Evolutionary conservation across 768 basidiomycete species (phyloP).

Genomic region (Myochromella boudieri): DNA sequence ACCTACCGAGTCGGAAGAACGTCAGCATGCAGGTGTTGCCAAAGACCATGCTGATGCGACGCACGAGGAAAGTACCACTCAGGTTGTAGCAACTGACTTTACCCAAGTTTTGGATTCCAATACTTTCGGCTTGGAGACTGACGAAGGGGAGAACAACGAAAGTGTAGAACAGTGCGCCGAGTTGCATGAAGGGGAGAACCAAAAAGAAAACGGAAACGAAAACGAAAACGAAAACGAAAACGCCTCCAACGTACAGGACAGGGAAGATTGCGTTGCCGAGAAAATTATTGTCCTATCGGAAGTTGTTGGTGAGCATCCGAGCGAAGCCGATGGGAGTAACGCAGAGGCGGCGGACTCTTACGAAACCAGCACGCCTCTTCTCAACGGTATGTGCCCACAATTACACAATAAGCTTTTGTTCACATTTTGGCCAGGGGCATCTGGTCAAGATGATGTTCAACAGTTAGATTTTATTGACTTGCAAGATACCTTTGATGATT

Average conservation of each 20-base stretch:
- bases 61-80: slow-evolving; percentile 1
- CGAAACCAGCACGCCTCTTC: no score
- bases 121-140: slow-evolving; percentile 12
- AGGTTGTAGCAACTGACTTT: slow-evolving; percentile 2
- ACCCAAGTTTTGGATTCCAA: slow-evolving; percentile 18
- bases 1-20: slow-evolving; percentile 15
- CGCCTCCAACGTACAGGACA: no score
- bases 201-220: no score
- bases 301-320: no score
- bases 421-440: neutral
- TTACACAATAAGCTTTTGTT: no score
- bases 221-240: no score
- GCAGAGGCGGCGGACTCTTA: no score
- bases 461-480: neutral
- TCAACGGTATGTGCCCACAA: no score
- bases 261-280: no score
- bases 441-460: neutral
- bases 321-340: no score
- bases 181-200: slow-evolving; percentile 27
- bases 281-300: no score
- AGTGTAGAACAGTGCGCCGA: neutral
- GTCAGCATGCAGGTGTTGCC: slow-evolving; percentile 3
- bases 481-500: neutral
- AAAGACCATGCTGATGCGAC: neutral
- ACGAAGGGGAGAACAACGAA: slow-evolving; percentile 19